Evolutionary conservation across 805 yeast species (phyloP), one percentile per base, ranked within the genome.

Genomic region (Cyberlindnera maritima): DNA sequence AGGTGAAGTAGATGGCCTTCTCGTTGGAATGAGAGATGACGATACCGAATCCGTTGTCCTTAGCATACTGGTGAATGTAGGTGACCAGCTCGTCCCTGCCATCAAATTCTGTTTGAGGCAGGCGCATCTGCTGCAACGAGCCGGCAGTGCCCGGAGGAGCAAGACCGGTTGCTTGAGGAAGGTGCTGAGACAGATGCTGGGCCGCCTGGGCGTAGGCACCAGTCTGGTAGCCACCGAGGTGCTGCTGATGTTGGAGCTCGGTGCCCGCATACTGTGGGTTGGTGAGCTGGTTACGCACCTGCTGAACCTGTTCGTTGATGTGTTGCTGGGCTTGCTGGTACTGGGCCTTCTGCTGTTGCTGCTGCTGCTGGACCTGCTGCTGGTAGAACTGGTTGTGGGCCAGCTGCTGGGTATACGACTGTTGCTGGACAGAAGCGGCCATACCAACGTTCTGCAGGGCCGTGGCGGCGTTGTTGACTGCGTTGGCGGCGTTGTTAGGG

Each of bases 21-120:
- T 60, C 63, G 41, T 61, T 61, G 3, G 65, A 61, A 37, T 61
- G 65, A 15, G 65, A 61, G 35, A 61, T 61, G 19, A 61, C 65
- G 44, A 61, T 61, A 49, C 65, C 65, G 41, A 61, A 61, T 3
- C 65, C 65, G 44, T 61, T 59, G 23, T 57, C 59, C 48, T 60
- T 59, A 10, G 65, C 65, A 41, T 60, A 61, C 25, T 50, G 56
- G 40, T 60, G 65, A 42, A 61, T 58, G 39, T 61, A 61, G 3
- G 54, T 34, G 20, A 60, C 55, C 26, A 61, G 39, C 35, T 58
- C 59, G 3, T 59, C 55, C 39, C 63, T 53, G 8, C 57, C 15
- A 12, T 19, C 29, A 35, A 61, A 61, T 35, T 61, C 65, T 1
- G 55, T 40, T 41, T 53, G 59, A 14, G 65, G 65, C 10, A 60